Evolutionary conservation across 306 rosid species (phyloP).

Genomic region (Cucumis melo): DNA sequence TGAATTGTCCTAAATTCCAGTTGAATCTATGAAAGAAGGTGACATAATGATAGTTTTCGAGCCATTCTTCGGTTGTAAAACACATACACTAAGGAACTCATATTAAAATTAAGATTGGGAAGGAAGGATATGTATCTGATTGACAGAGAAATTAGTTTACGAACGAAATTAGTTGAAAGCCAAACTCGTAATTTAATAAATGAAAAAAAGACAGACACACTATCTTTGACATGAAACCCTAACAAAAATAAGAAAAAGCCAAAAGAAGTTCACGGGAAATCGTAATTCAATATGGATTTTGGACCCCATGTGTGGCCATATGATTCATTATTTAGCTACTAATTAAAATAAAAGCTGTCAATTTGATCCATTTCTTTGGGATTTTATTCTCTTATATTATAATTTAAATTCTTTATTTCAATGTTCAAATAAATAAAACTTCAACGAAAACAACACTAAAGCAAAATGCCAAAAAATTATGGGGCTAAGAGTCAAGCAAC

Average conservation of each 20-base stretch:
- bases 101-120: too few relatives aligned
- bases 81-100: too few relatives aligned
- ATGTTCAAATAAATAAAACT: not conserved
- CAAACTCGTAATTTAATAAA: too few relatives aligned
- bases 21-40: too few relatives aligned
- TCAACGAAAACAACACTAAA: not conserved
- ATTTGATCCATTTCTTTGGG: not conserved
- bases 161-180: too few relatives aligned
- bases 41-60: too few relatives aligned
- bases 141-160: too few relatives aligned
- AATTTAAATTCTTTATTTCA: not conserved
- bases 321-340: not conserved
- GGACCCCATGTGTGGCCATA: not conserved
- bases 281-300: not conserved
- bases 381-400: not conserved
- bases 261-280: not conserved
- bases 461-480: not conserved
- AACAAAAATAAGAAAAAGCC: not conserved
- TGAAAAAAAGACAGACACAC: too few relatives aligned
- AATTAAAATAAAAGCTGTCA: not conserved
- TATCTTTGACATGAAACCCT: not conserved
- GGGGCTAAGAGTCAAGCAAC: not conserved
- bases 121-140: too few relatives aligned
- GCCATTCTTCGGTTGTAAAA: too few relatives aligned
- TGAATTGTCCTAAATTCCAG: too few relatives aligned